Percentiles rank a stretch among this genome's conserved stretches.
Conservation (phyloP, 2,329 filamentous ascomycete genomes). For the Aspergillus pseudoterreus region DNA sequence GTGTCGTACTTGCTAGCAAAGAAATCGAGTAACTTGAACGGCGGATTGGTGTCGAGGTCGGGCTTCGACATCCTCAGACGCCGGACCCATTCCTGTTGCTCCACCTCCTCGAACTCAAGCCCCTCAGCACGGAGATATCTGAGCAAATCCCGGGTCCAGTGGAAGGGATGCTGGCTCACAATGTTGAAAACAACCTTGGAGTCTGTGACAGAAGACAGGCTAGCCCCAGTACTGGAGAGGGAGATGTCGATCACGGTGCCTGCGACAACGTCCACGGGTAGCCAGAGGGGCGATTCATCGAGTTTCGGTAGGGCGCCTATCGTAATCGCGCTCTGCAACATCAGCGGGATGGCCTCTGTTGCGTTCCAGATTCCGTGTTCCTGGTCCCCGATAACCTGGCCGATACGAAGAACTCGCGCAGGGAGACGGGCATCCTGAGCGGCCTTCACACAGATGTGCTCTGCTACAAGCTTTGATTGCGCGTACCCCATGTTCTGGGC, state of each 20-base stretch:
- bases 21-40: conserved; percentile 53
- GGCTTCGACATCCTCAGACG: conserved; percentile 44
- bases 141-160: conserved; percentile 53
- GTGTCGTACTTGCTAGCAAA: conserved; percentile 51
- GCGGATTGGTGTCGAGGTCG: conserved; percentile 49
- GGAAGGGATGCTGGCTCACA: conserved; percentile 47
- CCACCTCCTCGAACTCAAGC: conserved; percentile 26
- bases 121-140: conserved; percentile 50
- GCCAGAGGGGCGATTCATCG: conserved; percentile 42
- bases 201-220: conserved; percentile 3
- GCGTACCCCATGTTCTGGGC: conserved; percentile 43
- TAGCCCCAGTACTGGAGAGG: conserved; percentile 12
- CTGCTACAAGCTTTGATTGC: conserved; percentile 36
- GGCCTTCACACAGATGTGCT: conserved; percentile 28
- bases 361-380: conserved; percentile 19
- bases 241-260: conserved; percentile 30
- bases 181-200: conserved; percentile 48
- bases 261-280: conserved; percentile 44
- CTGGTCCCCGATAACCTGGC: conserved; percentile 34
- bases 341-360: conserved; percentile 47
- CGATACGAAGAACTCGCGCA: conserved; percentile 30
- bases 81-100: conserved; percentile 25
- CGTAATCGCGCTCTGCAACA: conserved; percentile 46
- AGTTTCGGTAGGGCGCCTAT: conserved; percentile 46
- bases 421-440: conserved; percentile 11